These are phyloP conservation scores for Fragaria nilgerrensis DNA, from an alignment of 306 rosid species.

Conservation along the genomic window DNA sequence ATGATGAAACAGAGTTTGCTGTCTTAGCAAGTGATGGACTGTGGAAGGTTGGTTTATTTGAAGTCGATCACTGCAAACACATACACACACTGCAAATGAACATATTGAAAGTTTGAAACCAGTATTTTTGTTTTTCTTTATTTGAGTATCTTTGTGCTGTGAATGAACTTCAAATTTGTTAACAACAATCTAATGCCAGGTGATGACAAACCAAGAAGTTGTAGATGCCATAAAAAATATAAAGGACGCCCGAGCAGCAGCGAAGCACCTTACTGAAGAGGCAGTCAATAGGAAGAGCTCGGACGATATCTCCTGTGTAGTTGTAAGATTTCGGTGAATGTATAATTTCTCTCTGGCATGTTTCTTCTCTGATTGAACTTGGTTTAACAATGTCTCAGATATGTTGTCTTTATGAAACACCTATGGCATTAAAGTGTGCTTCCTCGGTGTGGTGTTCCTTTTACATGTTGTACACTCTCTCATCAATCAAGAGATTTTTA, in stretches of 20 bases:
- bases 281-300: conserved; percentile 79
- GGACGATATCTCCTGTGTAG: conserved; percentile 85
- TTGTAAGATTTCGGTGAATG: conserved; percentile 63
- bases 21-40: conserved; percentile 96
- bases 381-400: not conserved
- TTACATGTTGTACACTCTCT: not conserved
- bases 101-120: not conserved
- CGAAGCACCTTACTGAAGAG: conserved; percentile 78
- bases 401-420: conserved; percentile 13
- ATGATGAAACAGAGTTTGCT: conserved; percentile 58
- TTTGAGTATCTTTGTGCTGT: not conserved
- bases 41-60: conserved; percentile 74
- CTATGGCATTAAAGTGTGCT: conserved; percentile 13
- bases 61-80: not conserved
- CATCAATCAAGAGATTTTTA: not conserved
- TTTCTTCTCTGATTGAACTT: not conserved
- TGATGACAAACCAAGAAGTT: conserved; percentile 92
- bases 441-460: not conserved
- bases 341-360: not conserved
- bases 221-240: conserved; percentile 57
- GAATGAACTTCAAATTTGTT: not conserved
- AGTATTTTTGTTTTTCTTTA: too few relatives aligned
- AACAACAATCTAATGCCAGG: conserved; percentile 42
- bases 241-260: conserved; percentile 84
- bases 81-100: not conserved